phyloP scores from a whole-genome alignment of 2,329 filamentous ascomycete genomes.

The Ramularia endophylla region DNA sequence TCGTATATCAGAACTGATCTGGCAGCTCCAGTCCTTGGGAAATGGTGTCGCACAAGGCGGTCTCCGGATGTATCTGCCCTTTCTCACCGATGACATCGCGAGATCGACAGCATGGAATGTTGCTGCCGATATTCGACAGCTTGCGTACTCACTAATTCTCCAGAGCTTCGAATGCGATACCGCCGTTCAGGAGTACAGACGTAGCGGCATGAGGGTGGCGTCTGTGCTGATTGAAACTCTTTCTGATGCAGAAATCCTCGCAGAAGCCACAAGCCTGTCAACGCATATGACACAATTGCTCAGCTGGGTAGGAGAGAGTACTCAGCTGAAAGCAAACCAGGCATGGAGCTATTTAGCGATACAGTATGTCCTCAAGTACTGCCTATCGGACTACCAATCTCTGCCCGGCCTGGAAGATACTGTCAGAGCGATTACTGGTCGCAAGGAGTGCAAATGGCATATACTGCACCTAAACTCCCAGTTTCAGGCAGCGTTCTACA shows the following conservation, averaged over 20 bases:
- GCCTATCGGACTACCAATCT: slow-evolving; percentile 7
- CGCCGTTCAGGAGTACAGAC: slow-evolving; percentile 34
- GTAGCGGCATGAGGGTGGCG: slow-evolving; percentile 29
- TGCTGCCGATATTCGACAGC: slow-evolving; percentile 31
- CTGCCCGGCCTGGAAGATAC: slow-evolving; percentile 19
- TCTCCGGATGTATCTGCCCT: slow-evolving; percentile 57
- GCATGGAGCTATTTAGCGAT: slow-evolving; percentile 20
- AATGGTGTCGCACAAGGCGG: slow-evolving; percentile 16
- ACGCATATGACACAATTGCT: slow-evolving; percentile 4
- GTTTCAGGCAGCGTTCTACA: slow-evolving; percentile 39
- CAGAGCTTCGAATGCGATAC: slow-evolving; percentile 8
- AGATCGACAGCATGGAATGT: slow-evolving; percentile 39
- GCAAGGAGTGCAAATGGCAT: slow-evolving; percentile 32
- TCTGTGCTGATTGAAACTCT: slow-evolving; percentile 11
- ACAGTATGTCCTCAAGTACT: slow-evolving; percentile 13
- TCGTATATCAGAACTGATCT: slow-evolving; percentile 38
- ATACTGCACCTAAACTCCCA: slow-evolving; percentile 36
- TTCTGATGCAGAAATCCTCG: background rate
- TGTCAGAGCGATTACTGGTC: slow-evolving; percentile 23
- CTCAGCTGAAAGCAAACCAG: slow-evolving; percentile 2
- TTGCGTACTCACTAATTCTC: slow-evolving; percentile 36
- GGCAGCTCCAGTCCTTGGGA: slow-evolving; percentile 34
- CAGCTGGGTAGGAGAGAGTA: slow-evolving; percentile 1
- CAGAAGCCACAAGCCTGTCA: slow-evolving; percentile 1
- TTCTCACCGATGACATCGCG: slow-evolving; percentile 48